Base-by-base conservation (phyloP, 2,329 filamentous ascomycete species). In the Diaporthe sp. region DNA sequence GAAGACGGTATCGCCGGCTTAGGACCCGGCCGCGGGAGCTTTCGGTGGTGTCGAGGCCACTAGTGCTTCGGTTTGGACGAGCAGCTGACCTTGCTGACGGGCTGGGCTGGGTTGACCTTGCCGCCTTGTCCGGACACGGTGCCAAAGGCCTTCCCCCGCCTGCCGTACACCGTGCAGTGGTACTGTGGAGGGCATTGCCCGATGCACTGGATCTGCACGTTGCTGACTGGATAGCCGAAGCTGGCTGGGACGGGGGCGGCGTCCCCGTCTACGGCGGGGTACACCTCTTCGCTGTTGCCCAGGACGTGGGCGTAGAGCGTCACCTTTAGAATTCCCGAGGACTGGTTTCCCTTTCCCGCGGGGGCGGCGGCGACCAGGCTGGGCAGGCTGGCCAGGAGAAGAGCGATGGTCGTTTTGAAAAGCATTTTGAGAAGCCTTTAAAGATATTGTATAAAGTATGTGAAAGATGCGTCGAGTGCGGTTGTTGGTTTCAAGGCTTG, bases 301-400 rank as follows among this genome's bases (percentile, higher is more conserved):
- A 39, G 37, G 2, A 39, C 12, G 37, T 39, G 37, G 37, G 37
- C 37, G 37, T 13, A 39, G 37, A 39, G 37, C 12, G 37, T 13
- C 37, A 39, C 37, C 10, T 39, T 12, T 13, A 39, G 37, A 39
- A 39, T 15, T 0, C 4, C 3, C 59, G 12, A 17, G 8, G 58
- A 34, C 12, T 53, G 46, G 5, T 25, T 59, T n/a, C 25, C 46
- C 19, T n/a, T 59, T n/a, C 25, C 46, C 19, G 6, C 22, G 7
- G 49, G 49, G 46, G 17, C 49, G 9, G 58, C 59, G 8, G 22
- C 25, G 25, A 59, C 59, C 37, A 73, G 31, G 3, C 37, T 25
- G 25, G 71, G 37, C 37, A 73, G 31, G 3, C 37, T 55, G 25
- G 71, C 71, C 25, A 53, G 8, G 2, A 67, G n/a, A 42, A 67